These are phyloP conservation scores for Mariannaea sp. DNA, from an alignment of 2,329 filamentous ascomycete genomes.

Conservation along the genomic window DNA sequence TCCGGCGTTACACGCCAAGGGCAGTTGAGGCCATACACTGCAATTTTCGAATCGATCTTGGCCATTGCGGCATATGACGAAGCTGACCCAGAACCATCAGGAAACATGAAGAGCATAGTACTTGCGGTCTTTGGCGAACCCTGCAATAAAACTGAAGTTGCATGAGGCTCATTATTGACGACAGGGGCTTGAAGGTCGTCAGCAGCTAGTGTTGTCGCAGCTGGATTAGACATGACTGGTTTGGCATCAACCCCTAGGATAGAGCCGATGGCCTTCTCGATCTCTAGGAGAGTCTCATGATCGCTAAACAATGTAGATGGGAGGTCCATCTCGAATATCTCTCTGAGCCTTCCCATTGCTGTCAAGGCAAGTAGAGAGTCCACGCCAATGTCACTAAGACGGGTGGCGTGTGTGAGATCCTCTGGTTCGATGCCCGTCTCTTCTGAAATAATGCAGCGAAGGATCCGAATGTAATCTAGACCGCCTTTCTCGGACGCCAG, in stretches of 20 bases:
- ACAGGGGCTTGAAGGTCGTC: conserved; percentile 5
- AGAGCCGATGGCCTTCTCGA: conserved; percentile 24
- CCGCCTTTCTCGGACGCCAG: conserved; percentile 17
- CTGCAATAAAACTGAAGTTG: conserved; percentile 33
- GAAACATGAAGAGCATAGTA: conserved; percentile 34
- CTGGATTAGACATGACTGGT: neutral
- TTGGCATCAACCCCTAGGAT: conserved; percentile 7
- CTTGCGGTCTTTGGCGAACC: conserved; percentile 19
- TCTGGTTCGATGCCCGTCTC: conserved; percentile 27
- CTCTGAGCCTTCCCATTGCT: conserved; percentile 32
- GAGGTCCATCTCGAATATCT: conserved; percentile 27
- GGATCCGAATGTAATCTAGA: conserved; percentile 17
- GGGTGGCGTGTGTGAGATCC: conserved; percentile 24
- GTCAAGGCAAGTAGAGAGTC: conserved; percentile 30
- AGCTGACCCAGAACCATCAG: conserved; percentile 40
- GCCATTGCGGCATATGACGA: conserved; percentile 39
- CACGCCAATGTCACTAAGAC: conserved; percentile 26
- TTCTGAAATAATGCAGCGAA: conserved; percentile 24
- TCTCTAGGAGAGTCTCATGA: conserved; percentile 23
- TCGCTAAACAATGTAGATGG: conserved; percentile 26
- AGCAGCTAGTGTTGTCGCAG: neutral
- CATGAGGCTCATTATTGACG: conserved; percentile 20
- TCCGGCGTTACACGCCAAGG: conserved; percentile 67
- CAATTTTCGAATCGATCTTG: conserved; percentile 50
- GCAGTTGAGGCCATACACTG: conserved; percentile 61